Conservation (phyloP, 805 yeast genomes). For the Aciculoconidium aculeatum region DNA sequence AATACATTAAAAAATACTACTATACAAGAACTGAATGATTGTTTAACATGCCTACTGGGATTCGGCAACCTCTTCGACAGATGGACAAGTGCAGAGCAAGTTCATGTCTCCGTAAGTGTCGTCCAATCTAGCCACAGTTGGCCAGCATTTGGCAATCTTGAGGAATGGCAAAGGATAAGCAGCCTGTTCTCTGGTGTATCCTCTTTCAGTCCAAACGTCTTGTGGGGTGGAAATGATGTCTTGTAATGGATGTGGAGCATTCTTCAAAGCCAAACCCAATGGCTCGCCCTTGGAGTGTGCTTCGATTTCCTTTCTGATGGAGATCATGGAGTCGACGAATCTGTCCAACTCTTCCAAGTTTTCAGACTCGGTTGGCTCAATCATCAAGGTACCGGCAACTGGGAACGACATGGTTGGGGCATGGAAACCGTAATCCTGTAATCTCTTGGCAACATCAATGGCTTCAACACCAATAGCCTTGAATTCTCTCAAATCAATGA, state of each 20-base stretch:
- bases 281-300: slow-evolving; percentile 62
- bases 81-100: slow-evolving; percentile 88
- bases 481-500: slow-evolving; percentile 82
- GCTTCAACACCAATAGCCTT: slow-evolving; percentile 83
- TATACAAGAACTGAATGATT: too few relatives aligned
- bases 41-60: too few relatives aligned
- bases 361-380: slow-evolving; percentile 97
- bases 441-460: slow-evolving; percentile 91
- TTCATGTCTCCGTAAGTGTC: slow-evolving; percentile 94
- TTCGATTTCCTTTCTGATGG: slow-evolving; percentile 78
- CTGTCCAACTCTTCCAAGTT: slow-evolving; percentile 82
- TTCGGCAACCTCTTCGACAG: slow-evolving; percentile 66
- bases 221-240: slow-evolving; percentile 61
- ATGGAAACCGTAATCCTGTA: slow-evolving; percentile 98
- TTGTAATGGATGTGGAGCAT: slow-evolving; percentile 86
- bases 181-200: slow-evolving; percentile 89
- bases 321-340: slow-evolving; percentile 79
- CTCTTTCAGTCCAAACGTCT: slow-evolving; percentile 75
- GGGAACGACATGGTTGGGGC: slow-evolving; percentile 99
- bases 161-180: slow-evolving; percentile 84
- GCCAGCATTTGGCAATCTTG: slow-evolving; percentile 84
- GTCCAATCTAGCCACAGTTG: slow-evolving; percentile 85
- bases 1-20: too few relatives aligned
- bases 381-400: slow-evolving; percentile 94
- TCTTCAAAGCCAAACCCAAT: slow-evolving; percentile 67